Conservation (phyloP, 2,329 filamentous ascomycete species). For the Pleomassaria siparia region DNA sequence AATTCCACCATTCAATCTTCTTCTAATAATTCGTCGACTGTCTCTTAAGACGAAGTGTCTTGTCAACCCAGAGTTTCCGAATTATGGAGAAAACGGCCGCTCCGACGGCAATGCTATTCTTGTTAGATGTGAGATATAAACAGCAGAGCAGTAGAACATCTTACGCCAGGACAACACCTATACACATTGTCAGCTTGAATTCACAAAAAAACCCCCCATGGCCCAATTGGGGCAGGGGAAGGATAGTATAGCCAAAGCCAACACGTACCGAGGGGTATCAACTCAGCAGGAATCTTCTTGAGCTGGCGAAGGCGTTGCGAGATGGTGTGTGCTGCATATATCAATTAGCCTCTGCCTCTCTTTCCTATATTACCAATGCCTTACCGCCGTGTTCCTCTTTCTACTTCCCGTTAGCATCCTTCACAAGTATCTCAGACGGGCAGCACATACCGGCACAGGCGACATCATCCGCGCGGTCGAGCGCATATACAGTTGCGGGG, state of each 20-base stretch:
- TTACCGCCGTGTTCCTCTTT: conserved; percentile 67
- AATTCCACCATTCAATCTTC: conserved; percentile 1
- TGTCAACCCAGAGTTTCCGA: conserved; percentile 85
- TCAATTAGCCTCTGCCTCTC: conserved; percentile 19
- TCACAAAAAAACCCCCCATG: neutral
- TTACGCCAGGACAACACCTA: conserved; percentile 85
- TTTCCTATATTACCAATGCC: conserved; percentile 24
- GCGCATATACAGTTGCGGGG: conserved; percentile 39
- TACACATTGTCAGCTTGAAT: conserved; percentile 21
- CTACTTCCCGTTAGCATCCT: conserved; percentile 44
- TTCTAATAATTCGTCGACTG: conserved; percentile 51
- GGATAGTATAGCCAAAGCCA: neutral
- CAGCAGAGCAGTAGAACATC: conserved; percentile 36
- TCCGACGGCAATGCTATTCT: conserved; percentile 64
- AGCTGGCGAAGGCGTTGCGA: conserved; percentile 91
- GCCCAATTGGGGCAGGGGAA: neutral
- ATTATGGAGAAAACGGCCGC: conserved; percentile 80
- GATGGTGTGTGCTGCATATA: conserved; percentile 79
- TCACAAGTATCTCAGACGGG: conserved; percentile 8
- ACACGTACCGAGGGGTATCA: conserved; percentile 85
- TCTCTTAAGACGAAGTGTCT: conserved; percentile 84
- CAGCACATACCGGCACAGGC: conserved; percentile 69
- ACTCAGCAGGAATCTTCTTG: conserved; percentile 87
- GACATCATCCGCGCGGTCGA: conserved; percentile 55
- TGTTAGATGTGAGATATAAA: conserved; percentile 3